Conservation (phyloP, 192 early-diverging fungal genomes). For the Umbelopsis sp. region DNA sequence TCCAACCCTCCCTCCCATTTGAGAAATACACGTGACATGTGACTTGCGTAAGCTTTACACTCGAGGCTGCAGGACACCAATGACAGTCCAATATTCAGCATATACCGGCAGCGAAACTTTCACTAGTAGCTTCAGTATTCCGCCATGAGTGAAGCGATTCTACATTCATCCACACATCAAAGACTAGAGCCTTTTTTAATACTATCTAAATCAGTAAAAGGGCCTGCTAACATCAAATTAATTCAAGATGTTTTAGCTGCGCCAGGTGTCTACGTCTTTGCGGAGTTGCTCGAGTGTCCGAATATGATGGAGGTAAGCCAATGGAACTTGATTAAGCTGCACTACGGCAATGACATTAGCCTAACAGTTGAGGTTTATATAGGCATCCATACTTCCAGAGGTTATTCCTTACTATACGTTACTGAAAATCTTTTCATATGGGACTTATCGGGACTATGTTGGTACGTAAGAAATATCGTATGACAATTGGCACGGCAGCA, state of each 20-base stretch:
- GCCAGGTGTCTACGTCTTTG: conserved; percentile 79
- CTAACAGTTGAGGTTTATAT: not conserved
- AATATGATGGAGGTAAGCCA: conserved; percentile 68
- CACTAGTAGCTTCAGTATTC: not conserved
- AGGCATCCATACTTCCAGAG: conserved; percentile 53
- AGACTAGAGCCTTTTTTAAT: conserved; percentile 71
- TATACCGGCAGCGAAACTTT: not conserved
- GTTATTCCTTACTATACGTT: conserved; percentile 52
- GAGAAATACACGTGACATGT: conserved; percentile 13
- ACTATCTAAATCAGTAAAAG: conserved; percentile 75
- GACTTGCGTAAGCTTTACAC: not conserved
- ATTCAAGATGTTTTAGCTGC: conserved; percentile 71
- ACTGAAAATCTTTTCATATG: conserved; percentile 80
- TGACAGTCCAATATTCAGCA: not conserved
- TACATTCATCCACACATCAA: conserved; percentile 30
- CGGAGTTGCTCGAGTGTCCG: conserved; percentile 71
- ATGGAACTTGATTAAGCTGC: not conserved
- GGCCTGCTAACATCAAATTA: conserved; percentile 69
- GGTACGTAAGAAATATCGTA: conserved; percentile 38
- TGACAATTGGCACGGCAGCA: not conserved
- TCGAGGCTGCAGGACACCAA: not conserved
- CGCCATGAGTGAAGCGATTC: conserved; percentile 17
- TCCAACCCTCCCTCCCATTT: too few species aligned
- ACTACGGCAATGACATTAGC: not conserved
- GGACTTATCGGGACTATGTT: conserved; percentile 77